A percentile compares a stretch with the other conserved stretches of the same genome.
These are phyloP conservation scores for Karstenula rhodostoma DNA, from an alignment of 2,329 filamentous ascomycete genomes.

Conservation along the genomic window DNA sequence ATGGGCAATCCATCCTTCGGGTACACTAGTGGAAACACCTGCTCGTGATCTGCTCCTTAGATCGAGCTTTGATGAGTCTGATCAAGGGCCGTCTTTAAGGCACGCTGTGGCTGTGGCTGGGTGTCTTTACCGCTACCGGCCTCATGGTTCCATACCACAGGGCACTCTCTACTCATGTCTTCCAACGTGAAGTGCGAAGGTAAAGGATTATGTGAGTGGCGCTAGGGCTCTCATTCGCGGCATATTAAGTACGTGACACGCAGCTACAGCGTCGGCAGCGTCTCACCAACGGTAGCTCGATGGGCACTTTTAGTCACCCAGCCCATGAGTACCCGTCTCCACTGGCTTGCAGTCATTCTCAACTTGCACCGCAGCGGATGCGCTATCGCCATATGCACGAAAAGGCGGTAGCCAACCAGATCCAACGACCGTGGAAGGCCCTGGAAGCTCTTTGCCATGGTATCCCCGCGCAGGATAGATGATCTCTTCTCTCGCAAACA, in stretches of 20 bases:
- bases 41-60: neutral
- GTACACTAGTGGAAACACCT: neutral
- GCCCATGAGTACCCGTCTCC: neutral
- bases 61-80: neutral
- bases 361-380: slow-evolving; percentile 17
- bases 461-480: neutral
- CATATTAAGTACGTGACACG: neutral
- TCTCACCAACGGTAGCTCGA: slow-evolving; percentile 15
- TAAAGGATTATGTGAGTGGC: slow-evolving; percentile 3
- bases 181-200: slow-evolving; percentile 24
- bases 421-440: slow-evolving; percentile 14
- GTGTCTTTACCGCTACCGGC: slow-evolving; percentile 15
- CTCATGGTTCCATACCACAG: slow-evolving; percentile 18
- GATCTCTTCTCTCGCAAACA: neutral
- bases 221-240: slow-evolving; percentile 8
- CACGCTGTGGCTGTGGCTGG: slow-evolving; percentile 13
- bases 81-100: neutral
- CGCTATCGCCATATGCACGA: slow-evolving; percentile 18
- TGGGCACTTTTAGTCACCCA: slow-evolving; percentile 4
- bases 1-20: neutral
- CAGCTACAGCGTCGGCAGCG: slow-evolving; percentile 12
- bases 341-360: slow-evolving; percentile 3
- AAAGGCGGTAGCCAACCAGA: slow-evolving; percentile 20
- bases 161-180: slow-evolving; percentile 4
- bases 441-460: slow-evolving; percentile 9